Base-by-base conservation (phyloP, 2,329 filamentous ascomycete species). In the Tolypocladium paradoxum region DNA sequence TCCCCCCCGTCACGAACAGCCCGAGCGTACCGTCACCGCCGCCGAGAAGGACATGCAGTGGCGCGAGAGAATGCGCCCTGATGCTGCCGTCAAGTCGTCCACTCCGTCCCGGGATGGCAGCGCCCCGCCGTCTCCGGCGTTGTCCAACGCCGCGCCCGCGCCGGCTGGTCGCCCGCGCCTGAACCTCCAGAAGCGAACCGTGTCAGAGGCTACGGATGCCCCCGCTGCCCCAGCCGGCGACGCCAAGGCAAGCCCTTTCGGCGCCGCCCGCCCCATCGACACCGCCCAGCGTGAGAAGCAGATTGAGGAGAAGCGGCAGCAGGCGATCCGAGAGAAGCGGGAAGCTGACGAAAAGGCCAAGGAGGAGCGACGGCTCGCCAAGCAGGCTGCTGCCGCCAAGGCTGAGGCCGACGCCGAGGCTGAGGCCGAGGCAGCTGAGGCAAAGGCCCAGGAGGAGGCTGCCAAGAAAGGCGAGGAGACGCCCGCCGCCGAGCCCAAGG, bases 41-140 rank as follows among this genome's bases (percentile, higher is more conserved):
- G 88, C 93, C 49, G 93, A 99, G 56, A 82, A 88, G 65, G 93
- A 97, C 68, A 95, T 84, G 73, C 85, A 95, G 72, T 99, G 93
- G 93, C 87, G 93, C 63, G 78, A 80, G 60, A 88, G 81, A 70
- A 97, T 97, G 91, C 87, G 84, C 60, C 89, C 92, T n/a, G 91
- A 95, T 63, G 71, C 78, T 36, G 68, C 77, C 3, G 72, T 71
- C 49, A 82, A 82, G 68, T 81, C 53, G 31, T 27, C 82, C 67
- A 83, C 85, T 14, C 79, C 84, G 24, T 79, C 78, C 37, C 86
- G 85, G 51, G 87, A 93, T 55, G 80, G 82, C 55, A 90, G 85
- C 66, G 83, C 85, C 60, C 87, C 88, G 11, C 83, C 89, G 6
- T 84, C 88, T 27, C 89, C 90, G 48, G 83, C 84, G 18, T 79